Percentiles rank a stretch among this genome's conserved stretches.
Conservation (phyloP, 768 basidiomycete species). For the Trametes punicea region DNA sequence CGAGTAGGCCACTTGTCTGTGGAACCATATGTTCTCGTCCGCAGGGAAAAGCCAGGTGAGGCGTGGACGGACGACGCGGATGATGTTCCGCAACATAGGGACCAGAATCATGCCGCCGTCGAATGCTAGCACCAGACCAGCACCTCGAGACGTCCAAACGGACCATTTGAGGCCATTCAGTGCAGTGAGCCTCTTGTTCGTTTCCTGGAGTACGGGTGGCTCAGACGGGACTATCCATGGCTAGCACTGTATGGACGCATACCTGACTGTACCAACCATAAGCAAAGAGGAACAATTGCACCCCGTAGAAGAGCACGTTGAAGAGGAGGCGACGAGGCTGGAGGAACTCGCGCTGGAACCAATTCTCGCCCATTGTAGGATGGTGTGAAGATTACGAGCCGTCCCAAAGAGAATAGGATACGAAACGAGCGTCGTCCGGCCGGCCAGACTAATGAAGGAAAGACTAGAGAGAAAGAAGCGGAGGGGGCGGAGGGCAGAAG, state of each 20-base stretch:
- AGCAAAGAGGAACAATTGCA: slow-evolving; percentile 69
- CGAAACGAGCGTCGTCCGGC: slow-evolving; percentile 43
- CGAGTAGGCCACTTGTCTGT: slow-evolving; percentile 90
- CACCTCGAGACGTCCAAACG: slow-evolving; percentile 89
- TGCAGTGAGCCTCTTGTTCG: slow-evolving; percentile 60
- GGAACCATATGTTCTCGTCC: slow-evolving; percentile 96
- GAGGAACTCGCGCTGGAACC: slow-evolving; percentile 73
- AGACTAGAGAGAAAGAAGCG: slow-evolving; percentile 21
- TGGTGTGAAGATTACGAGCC: slow-evolving; percentile 14
- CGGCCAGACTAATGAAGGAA: slow-evolving; percentile 41
- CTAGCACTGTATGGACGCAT: slow-evolving; percentile 16
- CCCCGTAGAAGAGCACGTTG: slow-evolving; percentile 77
- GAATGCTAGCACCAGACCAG: slow-evolving; percentile 85
- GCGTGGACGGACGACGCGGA: slow-evolving; percentile 78
- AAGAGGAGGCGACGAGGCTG: slow-evolving; percentile 61
- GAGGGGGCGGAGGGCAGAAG: slow-evolving; percentile 17
- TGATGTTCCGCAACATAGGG: slow-evolving; percentile 86
- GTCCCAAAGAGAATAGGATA: slow-evolving; percentile 16
- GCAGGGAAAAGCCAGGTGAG: slow-evolving; percentile 83
- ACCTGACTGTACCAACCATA: slow-evolving; percentile 92
- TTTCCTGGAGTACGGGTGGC: slow-evolving; percentile 39
- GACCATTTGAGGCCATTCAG: slow-evolving; percentile 81
- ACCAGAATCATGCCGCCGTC: slow-evolving; percentile 84
- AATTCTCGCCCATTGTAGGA: slow-evolving; percentile 57
- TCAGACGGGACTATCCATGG: neutral